Percentiles rank a stretch among this genome's conserved stretches.
Conservation (phyloP, 1,284 basidiomycete genomes). For the Xerocomus amazonicus region DNA sequence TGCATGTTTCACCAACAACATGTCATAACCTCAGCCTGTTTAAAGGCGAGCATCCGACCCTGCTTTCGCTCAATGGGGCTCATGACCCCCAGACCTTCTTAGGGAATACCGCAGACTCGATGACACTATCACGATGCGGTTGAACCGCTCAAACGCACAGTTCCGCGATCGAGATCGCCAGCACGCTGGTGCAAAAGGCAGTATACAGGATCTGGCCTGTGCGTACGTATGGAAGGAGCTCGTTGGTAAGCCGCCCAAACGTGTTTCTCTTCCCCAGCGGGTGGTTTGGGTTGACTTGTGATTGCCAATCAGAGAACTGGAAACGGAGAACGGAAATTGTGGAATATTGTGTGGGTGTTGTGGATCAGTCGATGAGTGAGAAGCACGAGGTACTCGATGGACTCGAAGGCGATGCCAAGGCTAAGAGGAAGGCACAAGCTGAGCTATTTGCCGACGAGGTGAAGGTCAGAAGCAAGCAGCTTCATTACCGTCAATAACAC, state of each 20-base stretch:
- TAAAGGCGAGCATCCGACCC: conserved; percentile 51
- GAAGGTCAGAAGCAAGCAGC: conserved; percentile 48
- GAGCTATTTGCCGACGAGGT: conserved; percentile 70
- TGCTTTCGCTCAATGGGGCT: conserved; percentile 10
- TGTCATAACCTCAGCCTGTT: conserved; percentile 80
- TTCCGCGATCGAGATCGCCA: conserved; percentile 69
- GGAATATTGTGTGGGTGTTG: conserved; percentile 72
- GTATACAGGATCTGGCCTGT: conserved; percentile 71
- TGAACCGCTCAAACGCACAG: conserved; percentile 80
- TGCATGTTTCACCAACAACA: conserved; percentile 65
- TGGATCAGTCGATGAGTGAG: conserved; percentile 62
- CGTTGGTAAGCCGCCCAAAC: conserved; percentile 49
- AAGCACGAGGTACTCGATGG: conserved; percentile 50
- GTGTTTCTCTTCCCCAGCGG: conserved; percentile 11
- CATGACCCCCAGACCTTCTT: conserved; percentile 62
- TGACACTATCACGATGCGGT: conserved; percentile 77
- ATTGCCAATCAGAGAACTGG: conserved; percentile 67
- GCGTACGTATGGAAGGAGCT: conserved; percentile 79
- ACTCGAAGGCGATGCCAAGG: conserved; percentile 41
- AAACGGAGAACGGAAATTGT: conserved; percentile 74
- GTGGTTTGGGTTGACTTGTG: conserved; percentile 10
- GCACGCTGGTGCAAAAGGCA: conserved; percentile 39
- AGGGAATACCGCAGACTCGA: conserved; percentile 83
- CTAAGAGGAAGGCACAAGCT: conserved; percentile 49
- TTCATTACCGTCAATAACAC: conserved; percentile 29